Evolutionary conservation across 176 grass and related monocot species (phyloP), one percentile per base, ranked within the genome.

Genomic region (Hordeum marinum): DNA sequence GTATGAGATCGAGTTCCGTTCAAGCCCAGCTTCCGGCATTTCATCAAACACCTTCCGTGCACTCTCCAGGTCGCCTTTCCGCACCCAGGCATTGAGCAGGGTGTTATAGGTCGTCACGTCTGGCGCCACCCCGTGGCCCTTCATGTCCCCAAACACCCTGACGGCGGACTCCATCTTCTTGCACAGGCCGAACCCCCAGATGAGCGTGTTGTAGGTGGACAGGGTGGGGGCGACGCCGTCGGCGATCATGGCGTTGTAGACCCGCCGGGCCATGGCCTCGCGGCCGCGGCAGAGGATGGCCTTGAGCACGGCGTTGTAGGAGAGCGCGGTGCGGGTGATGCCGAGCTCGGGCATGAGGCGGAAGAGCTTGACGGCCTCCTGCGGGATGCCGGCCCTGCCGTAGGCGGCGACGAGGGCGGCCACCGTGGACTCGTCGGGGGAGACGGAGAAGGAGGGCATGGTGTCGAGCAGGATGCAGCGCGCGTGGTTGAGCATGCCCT

Each of bases 301-400:
- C 87, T 92, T 99, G 86, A 99, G 92, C 68, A 99, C 78, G 7
- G 93, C 88, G 83, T 98, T 92, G 73, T 96, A 98, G 75, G 93
- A 95, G 37, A 76, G 78, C 18, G 84, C 86, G 0, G 96, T 95
- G 78, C 91, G 93, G 7, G 78, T 24, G 35, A 94, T 81, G n/a
- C 96, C 88, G 23, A 99, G 91, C 13, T 99, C 93, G 25, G 96
- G 93, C 89, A 99, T 95, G 32, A 75, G 76, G 90, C 92, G 88
- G 86, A 99, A 99, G 24, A 96, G 77, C 93, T 99, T 98, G 20
- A 98, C 93, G 25, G 88, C 90, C 75, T 98, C 96, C 83, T 98
- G 93, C 12, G 96, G 96, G 73, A 98, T 98, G 55, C 35, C 60
- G 14, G 85, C 86, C 75, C 77, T 77, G 21, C 96, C 93, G 63